These are phyloP conservation scores for Fusarium circinatum DNA, from an alignment of 2,329 filamentous ascomycete genomes.

Conservation along the genomic window DNA sequence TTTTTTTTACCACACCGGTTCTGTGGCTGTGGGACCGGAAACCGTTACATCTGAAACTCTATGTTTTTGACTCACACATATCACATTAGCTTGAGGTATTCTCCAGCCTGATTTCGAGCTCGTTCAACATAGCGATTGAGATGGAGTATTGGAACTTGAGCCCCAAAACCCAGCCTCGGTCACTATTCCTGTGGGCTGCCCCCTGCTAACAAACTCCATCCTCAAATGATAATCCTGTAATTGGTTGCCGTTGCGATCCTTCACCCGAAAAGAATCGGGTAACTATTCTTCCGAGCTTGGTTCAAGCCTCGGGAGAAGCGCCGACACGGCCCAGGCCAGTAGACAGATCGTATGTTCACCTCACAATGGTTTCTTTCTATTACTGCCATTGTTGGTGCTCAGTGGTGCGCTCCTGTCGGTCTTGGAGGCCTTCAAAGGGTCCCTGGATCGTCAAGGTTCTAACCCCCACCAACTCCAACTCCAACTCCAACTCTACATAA, in stretches of 20 bases:
- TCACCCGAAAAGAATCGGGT: neutral
- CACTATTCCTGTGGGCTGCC: constrained; percentile 1
- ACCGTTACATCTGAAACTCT: constrained; percentile 30
- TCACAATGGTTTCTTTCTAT: constrained; percentile 3
- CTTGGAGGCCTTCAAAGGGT: constrained; percentile 20
- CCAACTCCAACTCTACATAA: neutral
- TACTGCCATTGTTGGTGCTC: constrained; percentile 17
- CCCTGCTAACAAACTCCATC: neutral
- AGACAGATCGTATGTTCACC: constrained; percentile 40
- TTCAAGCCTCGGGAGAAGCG: constrained; percentile 6
- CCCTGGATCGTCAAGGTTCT: constrained; percentile 38
- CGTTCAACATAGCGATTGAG: neutral
- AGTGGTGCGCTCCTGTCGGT: constrained; percentile 28
- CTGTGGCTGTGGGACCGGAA: constrained; percentile 37
- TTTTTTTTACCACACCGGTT: constrained; percentile 24
- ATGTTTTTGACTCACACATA: constrained; percentile 38
- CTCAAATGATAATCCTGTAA: neutral
- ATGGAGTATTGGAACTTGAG: constrained; percentile 16
- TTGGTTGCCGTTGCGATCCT: constrained; percentile 3
- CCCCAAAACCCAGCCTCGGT: constrained; percentile 25
- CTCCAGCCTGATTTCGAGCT: neutral
- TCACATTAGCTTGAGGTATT: constrained; percentile 25
- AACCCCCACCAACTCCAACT: constrained; percentile 35
- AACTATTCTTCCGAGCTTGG: constrained; percentile 22
- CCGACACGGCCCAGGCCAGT: constrained; percentile 16